These are phyloP conservation scores for Nectriaceae sp. DNA, from an alignment of 2,329 filamentous ascomycete genomes.

Conservation along the genomic window DNA sequence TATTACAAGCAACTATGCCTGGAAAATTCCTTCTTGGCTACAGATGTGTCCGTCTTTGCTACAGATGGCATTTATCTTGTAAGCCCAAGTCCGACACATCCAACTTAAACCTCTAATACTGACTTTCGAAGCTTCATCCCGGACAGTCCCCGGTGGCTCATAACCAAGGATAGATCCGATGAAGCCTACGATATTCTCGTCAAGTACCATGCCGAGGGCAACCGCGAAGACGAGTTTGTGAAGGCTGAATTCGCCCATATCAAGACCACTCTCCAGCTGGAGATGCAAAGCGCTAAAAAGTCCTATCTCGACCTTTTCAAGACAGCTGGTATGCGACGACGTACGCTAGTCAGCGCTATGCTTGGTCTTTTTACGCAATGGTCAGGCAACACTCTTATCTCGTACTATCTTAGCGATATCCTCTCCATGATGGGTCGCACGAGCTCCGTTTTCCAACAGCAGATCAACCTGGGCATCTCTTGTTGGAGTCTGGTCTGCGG, in stretches of 20 bases:
- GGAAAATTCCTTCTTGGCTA: slow-evolving; percentile 9
- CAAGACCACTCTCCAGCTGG: slow-evolving; percentile 1
- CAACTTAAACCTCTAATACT: not conserved
- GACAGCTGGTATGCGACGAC: not conserved
- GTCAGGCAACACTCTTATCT: slow-evolving; percentile 34
- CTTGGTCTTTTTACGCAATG: slow-evolving; percentile 10
- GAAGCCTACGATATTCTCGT: slow-evolving; percentile 7
- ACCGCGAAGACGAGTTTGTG: slow-evolving; percentile 2
- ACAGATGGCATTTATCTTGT: slow-evolving; percentile 4
- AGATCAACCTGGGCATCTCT: slow-evolving; percentile 23
- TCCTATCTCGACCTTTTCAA: not conserved
- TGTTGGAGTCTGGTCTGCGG: slow-evolving; percentile 37
- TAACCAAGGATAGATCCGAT: slow-evolving; percentile 1
- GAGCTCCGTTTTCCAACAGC: slow-evolving; percentile 16
- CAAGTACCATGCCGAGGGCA: slow-evolving; percentile 10
- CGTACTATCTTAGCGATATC: slow-evolving; percentile 38
- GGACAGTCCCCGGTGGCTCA: slow-evolving; percentile 9
- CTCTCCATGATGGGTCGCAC: slow-evolving; percentile 30
- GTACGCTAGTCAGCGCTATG: not conserved
- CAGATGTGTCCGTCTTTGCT: slow-evolving; percentile 8
- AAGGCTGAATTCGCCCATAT: slow-evolving; percentile 11
- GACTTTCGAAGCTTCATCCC: slow-evolving; percentile 3
- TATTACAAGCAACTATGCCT: slow-evolving; percentile 2
- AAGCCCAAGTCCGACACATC: not conserved
- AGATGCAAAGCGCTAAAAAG: not conserved